Evolutionary conservation across 805 yeast species (phyloP).

Genomic region (Saccharomycopsis malanga): DNA sequence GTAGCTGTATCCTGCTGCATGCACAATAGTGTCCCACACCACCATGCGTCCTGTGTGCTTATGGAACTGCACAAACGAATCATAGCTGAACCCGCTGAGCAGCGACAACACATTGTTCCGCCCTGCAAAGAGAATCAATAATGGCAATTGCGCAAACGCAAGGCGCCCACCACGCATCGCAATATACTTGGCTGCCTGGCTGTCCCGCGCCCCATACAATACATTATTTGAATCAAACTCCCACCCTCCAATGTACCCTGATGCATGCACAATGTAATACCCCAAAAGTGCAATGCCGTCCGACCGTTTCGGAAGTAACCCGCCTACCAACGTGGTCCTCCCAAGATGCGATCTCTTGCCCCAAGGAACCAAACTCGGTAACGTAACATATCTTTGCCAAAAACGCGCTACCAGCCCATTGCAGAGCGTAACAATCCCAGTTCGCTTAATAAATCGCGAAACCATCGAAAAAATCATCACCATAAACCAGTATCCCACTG

Average conservation of each 20-base stretch:
- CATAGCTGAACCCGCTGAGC: slow-evolving; percentile 54
- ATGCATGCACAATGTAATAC: slow-evolving; percentile 28
- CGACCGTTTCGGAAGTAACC: slow-evolving; percentile 33
- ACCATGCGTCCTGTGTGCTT: slow-evolving; percentile 54
- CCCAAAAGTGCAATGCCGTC: slow-evolving; percentile 32
- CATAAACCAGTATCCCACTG: slow-evolving; percentile 18
- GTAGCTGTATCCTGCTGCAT: slow-evolving; percentile 5
- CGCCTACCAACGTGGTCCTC: slow-evolving; percentile 18
- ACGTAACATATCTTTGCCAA: slow-evolving; percentile 23
- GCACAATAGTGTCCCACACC: slow-evolving; percentile 24
- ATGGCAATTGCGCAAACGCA: slow-evolving; percentile 48
- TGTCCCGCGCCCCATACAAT: slow-evolving; percentile 18
- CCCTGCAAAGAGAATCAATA: slow-evolving; percentile 57
- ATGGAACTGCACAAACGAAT: slow-evolving; percentile 58
- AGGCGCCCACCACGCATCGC: slow-evolving; percentile 51
- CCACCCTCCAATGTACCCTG: slow-evolving; percentile 24
- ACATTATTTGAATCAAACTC: not conserved
- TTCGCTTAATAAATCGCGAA: slow-evolving; percentile 9
- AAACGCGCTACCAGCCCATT: not conserved
- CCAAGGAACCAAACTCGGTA: slow-evolving; percentile 27
- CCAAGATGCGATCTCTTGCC: slow-evolving; percentile 24
- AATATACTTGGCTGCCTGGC: slow-evolving; percentile 23
- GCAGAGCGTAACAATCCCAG: slow-evolving; percentile 8
- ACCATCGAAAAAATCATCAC: slow-evolving; percentile 10
- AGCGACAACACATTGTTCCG: slow-evolving; percentile 62